These are phyloP conservation scores for Sporothrix curviconia DNA, from an alignment of 2,329 filamentous ascomycete genomes.

Conservation along the genomic window DNA sequence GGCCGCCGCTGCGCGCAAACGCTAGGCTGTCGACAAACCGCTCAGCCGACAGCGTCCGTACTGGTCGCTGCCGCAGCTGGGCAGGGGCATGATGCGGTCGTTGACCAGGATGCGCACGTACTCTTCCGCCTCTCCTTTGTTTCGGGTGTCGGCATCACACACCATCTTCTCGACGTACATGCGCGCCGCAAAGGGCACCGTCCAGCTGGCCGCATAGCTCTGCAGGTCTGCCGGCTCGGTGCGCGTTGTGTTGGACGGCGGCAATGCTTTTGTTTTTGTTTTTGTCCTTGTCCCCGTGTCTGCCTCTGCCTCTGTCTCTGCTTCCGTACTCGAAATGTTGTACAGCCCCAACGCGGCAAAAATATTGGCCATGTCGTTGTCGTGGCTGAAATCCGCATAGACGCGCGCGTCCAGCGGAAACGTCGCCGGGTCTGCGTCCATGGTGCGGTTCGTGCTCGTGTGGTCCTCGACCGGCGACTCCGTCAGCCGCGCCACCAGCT, in stretches of 20 bases:
- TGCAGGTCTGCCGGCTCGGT: conserved; percentile 46
- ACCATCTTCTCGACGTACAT: conserved; percentile 84
- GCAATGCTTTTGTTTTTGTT: too few relatives aligned
- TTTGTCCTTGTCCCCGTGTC: conserved; percentile 29
- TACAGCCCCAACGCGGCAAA: conserved; percentile 74
- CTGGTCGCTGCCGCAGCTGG: conserved; percentile 62
- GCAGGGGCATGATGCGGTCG: conserved; percentile 68
- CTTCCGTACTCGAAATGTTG: too few relatives aligned
- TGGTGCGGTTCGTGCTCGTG: conserved; percentile 70
- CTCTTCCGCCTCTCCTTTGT: conserved; percentile 47
- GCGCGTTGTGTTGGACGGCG: conserved; percentile 44
- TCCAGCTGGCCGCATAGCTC: conserved; percentile 71
- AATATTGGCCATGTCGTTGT: conserved; percentile 76
- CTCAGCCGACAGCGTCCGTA: conserved; percentile 64
- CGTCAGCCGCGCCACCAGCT: conserved; percentile 77
- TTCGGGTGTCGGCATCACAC: conserved; percentile 40
- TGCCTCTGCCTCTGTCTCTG: too few relatives aligned
- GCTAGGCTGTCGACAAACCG: conserved; percentile 66
- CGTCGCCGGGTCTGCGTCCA: conserved; percentile 59
- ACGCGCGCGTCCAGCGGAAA: conserved; percentile 65
- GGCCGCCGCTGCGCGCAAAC: conserved; percentile 66
- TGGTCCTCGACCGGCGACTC: conserved; percentile 59
- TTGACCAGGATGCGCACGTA: conserved; percentile 76
- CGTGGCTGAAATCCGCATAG: conserved; percentile 88
- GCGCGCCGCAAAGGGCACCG: conserved; percentile 73